Percentiles rank a stretch among this genome's conserved stretches.
phyloP scores from a whole-genome alignment of 495 filamentous ascomycete species.

The Neurospora sp. region DNA sequence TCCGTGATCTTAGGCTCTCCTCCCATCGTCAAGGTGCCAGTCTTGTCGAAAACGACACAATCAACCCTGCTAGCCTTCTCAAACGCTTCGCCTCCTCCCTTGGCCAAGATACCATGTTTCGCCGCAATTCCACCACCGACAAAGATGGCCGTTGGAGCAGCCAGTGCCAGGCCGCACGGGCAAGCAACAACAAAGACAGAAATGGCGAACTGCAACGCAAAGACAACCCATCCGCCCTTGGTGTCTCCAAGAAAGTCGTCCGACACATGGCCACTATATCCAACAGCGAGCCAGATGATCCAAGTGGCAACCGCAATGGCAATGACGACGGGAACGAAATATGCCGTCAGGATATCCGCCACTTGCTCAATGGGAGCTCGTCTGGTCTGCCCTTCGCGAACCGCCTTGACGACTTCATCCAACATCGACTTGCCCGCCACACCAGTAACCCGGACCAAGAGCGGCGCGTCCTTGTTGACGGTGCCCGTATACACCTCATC shows the following conservation, averaged over 20 bases:
- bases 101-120: constrained; percentile 79
- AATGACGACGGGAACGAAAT: constrained; percentile 83
- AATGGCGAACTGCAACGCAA: constrained; percentile 86
- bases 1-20: constrained; percentile 73
- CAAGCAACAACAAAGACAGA: constrained; percentile 93
- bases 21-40: constrained; percentile 81
- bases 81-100: constrained; percentile 93
- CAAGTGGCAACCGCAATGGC: constrained; percentile 74
- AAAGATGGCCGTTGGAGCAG: constrained; percentile 87
- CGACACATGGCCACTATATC: constrained; percentile 57
- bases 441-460: constrained; percentile 60
- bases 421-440: constrained; percentile 75
- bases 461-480: constrained; percentile 65
- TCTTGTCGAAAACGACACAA: constrained; percentile 92
- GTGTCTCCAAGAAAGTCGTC: constrained; percentile 52
- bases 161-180: constrained; percentile 85
- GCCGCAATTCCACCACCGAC: constrained; percentile 86
- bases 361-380: constrained; percentile 80
- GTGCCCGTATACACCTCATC: constrained; percentile 79
- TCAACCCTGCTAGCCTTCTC: constrained; percentile 84
- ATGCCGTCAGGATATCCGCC: constrained; percentile 73
- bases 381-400: constrained; percentile 82
- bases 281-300: constrained; percentile 71
- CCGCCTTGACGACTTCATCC: constrained; percentile 80
- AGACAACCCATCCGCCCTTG: constrained; percentile 73